These are phyloP conservation scores for Rhodotorula glutinis DNA, from an alignment of 1,284 basidiomycete genomes.

Conservation along the genomic window DNA sequence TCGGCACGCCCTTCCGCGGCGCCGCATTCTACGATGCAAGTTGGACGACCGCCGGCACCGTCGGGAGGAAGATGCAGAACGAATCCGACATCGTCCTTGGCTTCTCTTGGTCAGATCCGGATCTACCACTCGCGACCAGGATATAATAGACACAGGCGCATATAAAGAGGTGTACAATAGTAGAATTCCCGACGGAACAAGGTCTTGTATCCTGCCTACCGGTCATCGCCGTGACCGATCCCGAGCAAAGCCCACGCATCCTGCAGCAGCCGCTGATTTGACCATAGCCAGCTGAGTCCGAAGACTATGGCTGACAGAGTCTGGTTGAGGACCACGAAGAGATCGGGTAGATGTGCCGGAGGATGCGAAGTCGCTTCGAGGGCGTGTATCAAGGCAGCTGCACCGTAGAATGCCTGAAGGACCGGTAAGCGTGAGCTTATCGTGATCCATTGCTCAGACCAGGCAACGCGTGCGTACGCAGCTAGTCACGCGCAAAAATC, in stretches of 20 bases:
- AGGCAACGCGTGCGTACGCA: too few species aligned
- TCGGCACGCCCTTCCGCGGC: background rate
- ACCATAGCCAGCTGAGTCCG: constrained; percentile 55
- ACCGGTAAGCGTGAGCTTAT: too few species aligned
- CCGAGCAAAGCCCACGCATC: constrained; percentile 35
- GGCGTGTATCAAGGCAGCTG: constrained; percentile 60
- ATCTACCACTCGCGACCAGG: background rate
- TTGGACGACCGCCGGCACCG: background rate
- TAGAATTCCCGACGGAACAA: too few species aligned
- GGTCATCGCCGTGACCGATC: background rate
- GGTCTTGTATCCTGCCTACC: too few species aligned
- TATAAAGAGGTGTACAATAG: too few species aligned
- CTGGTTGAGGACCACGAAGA: constrained; percentile 81
- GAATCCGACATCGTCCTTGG: background rate
- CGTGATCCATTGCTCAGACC: too few species aligned
- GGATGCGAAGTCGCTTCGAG: constrained; percentile 63
- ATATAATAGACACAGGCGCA: too few species aligned
- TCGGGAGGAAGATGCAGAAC: background rate
- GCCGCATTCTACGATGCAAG: constrained; percentile 6
- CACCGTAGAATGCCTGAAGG: constrained; percentile 64
- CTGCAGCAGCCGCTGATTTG: constrained; percentile 21
- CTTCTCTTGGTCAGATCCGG: background rate
- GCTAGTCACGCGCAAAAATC: constrained; percentile 55
- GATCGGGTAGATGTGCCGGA: constrained; percentile 73
- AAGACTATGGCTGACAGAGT: constrained; percentile 78